Conservation (phyloP, 345 rosid species). For the Lepidium didymum region DNA sequence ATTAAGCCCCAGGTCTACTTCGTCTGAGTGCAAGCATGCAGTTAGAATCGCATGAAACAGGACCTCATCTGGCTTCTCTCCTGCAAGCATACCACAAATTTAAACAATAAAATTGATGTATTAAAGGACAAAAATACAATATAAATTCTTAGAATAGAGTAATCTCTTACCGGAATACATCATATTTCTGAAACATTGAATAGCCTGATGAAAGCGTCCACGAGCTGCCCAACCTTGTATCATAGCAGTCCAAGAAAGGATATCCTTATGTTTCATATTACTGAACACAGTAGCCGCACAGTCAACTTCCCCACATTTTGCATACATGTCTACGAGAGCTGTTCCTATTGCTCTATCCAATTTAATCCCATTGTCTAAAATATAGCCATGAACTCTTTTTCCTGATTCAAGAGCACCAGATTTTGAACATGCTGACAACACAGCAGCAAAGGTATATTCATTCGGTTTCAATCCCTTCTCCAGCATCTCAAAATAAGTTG, state of each 20-base stretch:
- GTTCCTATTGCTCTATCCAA: constrained; percentile 39
- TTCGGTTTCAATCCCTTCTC: constrained; percentile 46
- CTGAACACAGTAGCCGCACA: constrained; percentile 44
- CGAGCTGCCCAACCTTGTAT: constrained; percentile 65
- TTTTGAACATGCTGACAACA: constrained; percentile 58
- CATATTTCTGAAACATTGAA: constrained; percentile 55
- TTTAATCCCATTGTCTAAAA: constrained; percentile 31
- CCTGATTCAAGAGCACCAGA: constrained; percentile 58
- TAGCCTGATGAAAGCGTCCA: constrained; percentile 42
- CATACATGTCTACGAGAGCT: constrained; percentile 56
- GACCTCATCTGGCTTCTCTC: constrained; percentile 51
- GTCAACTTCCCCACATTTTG: constrained; percentile 56
- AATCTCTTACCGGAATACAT: constrained; percentile 41
- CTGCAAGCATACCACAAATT: constrained; percentile 27
- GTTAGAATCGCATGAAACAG: constrained; percentile 53
- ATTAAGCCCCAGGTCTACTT: constrained; percentile 51
- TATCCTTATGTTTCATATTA: constrained; percentile 40
- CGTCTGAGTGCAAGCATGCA: constrained; percentile 45
- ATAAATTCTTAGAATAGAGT: neutral
- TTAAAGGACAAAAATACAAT: neutral
- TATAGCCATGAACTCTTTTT: constrained; percentile 36
- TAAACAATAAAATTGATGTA: neutral
- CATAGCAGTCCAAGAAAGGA: constrained; percentile 58
- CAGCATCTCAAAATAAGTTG: constrained; percentile 44
- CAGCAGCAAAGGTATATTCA: constrained; percentile 40